These are phyloP conservation scores for Lentinula boryana DNA, from an alignment of 768 basidiomycete genomes.

Conservation along the genomic window DNA sequence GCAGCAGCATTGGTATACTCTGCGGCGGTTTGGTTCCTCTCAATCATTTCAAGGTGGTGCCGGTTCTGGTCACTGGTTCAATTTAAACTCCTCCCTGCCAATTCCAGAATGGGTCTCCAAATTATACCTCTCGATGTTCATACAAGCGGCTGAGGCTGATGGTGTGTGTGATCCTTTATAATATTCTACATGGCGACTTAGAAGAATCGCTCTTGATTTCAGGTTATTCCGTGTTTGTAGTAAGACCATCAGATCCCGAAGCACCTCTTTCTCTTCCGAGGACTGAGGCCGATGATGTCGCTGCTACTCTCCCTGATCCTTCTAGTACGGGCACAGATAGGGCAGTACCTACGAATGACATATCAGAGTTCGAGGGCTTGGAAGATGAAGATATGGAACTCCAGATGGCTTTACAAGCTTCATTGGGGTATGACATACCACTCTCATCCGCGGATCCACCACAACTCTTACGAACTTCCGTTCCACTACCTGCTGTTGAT, in stretches of 20 bases:
- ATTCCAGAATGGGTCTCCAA: constrained; percentile 80
- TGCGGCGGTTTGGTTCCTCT: constrained; percentile 69
- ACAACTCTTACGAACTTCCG: constrained; percentile 21
- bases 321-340: constrained; percentile 15
- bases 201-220: background rate
- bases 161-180: constrained; percentile 35
- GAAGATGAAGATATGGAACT: constrained; percentile 87
- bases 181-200: background rate
- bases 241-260: constrained; percentile 56
- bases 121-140: constrained; percentile 76
- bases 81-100: constrained; percentile 71
- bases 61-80: constrained; percentile 76
- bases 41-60: constrained; percentile 35
- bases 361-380: constrained; percentile 29
- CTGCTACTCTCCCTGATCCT: constrained; percentile 57
- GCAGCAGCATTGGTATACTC: constrained; percentile 85
- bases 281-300: constrained; percentile 67
- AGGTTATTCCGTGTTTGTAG: constrained; percentile 82
- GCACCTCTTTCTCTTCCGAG: constrained; percentile 51
- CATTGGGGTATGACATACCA: constrained; percentile 34
- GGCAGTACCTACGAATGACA: background rate
- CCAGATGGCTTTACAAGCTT: constrained; percentile 84
- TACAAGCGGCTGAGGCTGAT: constrained; percentile 57
- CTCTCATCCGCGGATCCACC: constrained; percentile 17
- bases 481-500: constrained; percentile 16